Percentiles rank a stretch among this genome's conserved stretches.
These are phyloP conservation scores for Tetrahymena elliotti DNA, from an alignment of 73 alveolate species.

Conservation along the genomic window DNA sequence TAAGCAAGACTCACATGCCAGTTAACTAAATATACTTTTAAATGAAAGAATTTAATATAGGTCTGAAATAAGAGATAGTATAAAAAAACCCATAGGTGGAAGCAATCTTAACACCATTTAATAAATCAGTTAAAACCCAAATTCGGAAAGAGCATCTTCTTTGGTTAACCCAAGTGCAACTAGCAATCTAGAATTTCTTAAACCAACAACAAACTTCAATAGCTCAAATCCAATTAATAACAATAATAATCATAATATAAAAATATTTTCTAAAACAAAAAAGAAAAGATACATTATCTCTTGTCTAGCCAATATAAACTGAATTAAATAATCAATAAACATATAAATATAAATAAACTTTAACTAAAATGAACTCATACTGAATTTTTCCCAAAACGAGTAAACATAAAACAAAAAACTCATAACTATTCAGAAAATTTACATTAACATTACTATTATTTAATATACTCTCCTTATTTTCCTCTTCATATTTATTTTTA, in stretches of 20 bases:
- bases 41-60: not conserved
- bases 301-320: not conserved
- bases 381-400: not conserved
- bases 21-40: not conserved
- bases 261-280: not conserved
- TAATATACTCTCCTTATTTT: not conserved
- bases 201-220: not conserved
- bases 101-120: not conserved
- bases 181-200: not conserved
- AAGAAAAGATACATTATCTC: not conserved
- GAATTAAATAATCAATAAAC: not conserved
- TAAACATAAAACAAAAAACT: not conserved
- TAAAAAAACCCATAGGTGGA: not conserved
- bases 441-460: not conserved
- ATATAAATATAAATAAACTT: no score
- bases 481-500: not conserved
- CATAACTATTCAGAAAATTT: not conserved
- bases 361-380: no score
- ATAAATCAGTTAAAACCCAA: not conserved
- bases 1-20: not conserved
- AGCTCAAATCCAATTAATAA: not conserved
- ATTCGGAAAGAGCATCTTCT: not conserved
- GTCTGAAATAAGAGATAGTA: not conserved
- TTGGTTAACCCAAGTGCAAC: not conserved
- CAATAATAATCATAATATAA: not conserved